Conservation (phyloP, 176 grass and related monocot species). For the Oryza longistaminata region DNA sequence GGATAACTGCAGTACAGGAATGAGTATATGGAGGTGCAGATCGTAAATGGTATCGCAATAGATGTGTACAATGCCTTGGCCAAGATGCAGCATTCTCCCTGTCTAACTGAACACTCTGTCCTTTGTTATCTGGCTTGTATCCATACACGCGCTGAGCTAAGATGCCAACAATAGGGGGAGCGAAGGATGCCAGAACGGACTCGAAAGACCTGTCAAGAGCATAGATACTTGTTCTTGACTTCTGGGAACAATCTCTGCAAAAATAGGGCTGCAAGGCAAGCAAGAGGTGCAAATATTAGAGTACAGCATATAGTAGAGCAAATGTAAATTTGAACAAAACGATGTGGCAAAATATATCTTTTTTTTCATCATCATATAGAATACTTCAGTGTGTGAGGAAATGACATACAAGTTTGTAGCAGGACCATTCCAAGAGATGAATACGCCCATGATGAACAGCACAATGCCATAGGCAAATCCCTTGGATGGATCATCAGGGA, state of each 20-base stretch:
- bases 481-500: slow-evolving; percentile 57
- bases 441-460: slow-evolving; percentile 59
- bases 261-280: slow-evolving; percentile 71
- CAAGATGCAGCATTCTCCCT: slow-evolving; percentile 69
- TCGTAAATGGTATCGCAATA: slow-evolving; percentile 61
- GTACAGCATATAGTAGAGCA: not conserved
- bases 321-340: not conserved
- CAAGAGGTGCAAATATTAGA: not conserved
- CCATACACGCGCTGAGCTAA: slow-evolving; percentile 70
- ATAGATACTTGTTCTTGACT: slow-evolving; percentile 85
- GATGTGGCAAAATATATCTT: not conserved
- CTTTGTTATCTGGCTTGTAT: slow-evolving; percentile 55
- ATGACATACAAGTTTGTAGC: slow-evolving; percentile 69
- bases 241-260: slow-evolving; percentile 91
- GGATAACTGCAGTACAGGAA: slow-evolving; percentile 87
- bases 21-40: slow-evolving; percentile 78
- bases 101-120: slow-evolving; percentile 39
- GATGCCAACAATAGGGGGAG: slow-evolving; percentile 75
- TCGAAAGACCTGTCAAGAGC: slow-evolving; percentile 81
- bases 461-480: slow-evolving; percentile 44
- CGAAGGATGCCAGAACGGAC: slow-evolving; percentile 77
- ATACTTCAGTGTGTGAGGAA: not conserved
- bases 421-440: slow-evolving; percentile 70
- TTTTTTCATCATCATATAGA: not conserved
- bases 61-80: slow-evolving; percentile 85